phyloP scores from a whole-genome alignment of 208 protist genomes.

The Leishmania braziliensis region DNA sequence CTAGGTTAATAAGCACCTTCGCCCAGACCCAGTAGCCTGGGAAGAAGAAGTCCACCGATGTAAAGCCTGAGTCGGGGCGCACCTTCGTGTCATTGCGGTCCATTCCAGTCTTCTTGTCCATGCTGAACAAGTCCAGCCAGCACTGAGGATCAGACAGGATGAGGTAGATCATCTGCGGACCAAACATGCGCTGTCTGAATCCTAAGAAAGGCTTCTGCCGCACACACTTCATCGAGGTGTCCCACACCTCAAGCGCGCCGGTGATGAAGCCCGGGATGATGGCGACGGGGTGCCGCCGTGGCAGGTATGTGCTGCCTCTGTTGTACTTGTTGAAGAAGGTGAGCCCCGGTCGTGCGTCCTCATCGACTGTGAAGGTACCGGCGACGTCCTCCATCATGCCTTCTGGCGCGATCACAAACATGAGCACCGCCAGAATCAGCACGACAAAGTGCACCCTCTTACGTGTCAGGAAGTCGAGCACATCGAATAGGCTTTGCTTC shows the following conservation, averaged over 20 bases:
- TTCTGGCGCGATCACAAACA: constrained; percentile 18
- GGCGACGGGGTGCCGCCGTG: constrained; percentile 71
- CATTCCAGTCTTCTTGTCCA: constrained; percentile 66
- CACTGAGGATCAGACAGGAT: constrained; percentile 75
- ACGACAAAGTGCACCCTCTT: constrained; percentile 54
- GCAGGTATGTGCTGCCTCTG: constrained; percentile 35
- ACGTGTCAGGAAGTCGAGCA: constrained; percentile 54
- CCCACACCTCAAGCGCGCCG: constrained; percentile 86
- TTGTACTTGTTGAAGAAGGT: constrained; percentile 64
- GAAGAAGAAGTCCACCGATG: constrained; percentile 89
- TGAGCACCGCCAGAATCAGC: constrained; percentile 28
- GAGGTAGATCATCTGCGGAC: constrained; percentile 74
- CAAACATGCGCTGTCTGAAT: constrained; percentile 86
- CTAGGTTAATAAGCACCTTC: constrained; percentile 91
- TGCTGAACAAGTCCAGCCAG: constrained; percentile 78
- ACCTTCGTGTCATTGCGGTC: constrained; percentile 84
- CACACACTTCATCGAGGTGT: constrained; percentile 60
- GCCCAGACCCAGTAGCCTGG: constrained; percentile 93
- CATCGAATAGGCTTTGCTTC: constrained; percentile 47
- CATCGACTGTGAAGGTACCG: constrained; percentile 62
- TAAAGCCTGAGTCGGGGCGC: constrained; percentile 80
- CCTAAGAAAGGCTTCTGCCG: constrained; percentile 40
- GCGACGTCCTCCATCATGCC: constrained; percentile 45
- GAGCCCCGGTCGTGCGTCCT: constrained; percentile 69
- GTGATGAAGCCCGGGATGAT: constrained; percentile 90